A percentile compares a stretch with the other conserved stretches of the same genome.
Conservation (phyloP, 2,329 filamentous ascomycete genomes). For the Ascochyta koolunga region DNA sequence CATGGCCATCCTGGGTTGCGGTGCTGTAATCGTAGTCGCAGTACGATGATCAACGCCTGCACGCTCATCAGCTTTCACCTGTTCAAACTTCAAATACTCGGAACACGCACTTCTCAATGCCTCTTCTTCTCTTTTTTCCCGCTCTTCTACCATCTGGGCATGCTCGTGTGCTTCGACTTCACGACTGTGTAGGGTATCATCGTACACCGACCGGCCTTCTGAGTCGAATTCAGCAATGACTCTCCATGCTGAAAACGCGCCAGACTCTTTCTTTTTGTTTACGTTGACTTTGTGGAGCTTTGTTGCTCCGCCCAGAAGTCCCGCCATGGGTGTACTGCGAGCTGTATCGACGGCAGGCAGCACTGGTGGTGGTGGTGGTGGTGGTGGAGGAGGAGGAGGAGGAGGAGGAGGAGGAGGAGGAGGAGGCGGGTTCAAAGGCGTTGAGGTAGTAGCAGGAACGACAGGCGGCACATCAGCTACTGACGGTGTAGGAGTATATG, state of each 20-base stretch:
- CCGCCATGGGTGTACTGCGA: background rate
- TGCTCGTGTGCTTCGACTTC: slow-evolving; percentile 19
- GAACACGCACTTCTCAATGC: background rate
- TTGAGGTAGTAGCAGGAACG: background rate
- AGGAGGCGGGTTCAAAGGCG: background rate
- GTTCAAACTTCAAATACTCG: background rate
- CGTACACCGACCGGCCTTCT: slow-evolving; percentile 5
- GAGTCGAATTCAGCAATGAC: background rate
- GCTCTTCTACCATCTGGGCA: slow-evolving; percentile 14
- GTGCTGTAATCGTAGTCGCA: background rate
- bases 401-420: background rate
- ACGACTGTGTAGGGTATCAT: slow-evolving; percentile 16
- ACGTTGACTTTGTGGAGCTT: slow-evolving; percentile 7
- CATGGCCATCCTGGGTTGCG: background rate
- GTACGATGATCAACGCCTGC: background rate
- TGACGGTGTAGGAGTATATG: background rate
- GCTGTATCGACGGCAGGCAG: background rate
- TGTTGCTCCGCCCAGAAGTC: background rate
- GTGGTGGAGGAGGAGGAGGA: background rate
- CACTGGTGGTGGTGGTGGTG: background rate
- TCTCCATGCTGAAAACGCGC: background rate
- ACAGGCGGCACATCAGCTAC: background rate
- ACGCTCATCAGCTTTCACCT: background rate
- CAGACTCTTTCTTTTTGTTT: background rate
- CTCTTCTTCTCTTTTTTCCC: background rate